Evolutionary conservation across 371 early-diverging fungal species (phyloP), one percentile per base, ranked within the genome.

Genomic region (Blastocladiella emersonii): DNA sequence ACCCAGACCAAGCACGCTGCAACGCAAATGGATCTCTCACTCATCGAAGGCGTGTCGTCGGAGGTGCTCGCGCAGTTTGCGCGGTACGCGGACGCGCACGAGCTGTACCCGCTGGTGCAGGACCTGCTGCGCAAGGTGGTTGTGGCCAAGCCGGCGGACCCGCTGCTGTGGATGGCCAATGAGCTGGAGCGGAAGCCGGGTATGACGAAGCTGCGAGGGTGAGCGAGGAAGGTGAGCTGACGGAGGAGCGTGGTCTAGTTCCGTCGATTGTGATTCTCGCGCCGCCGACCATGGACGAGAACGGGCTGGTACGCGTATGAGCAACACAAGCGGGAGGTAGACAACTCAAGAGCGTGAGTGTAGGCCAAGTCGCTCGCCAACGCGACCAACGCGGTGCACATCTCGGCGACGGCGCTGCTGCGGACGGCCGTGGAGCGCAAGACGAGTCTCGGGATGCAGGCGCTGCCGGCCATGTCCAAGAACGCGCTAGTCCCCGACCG

Each of bases 11-110:
- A n/a, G n/a, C n/a, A n/a, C n/a, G n/a, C n/a, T n/a, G n/a, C n/a
- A n/a, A n/a, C n/a, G n/a, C n/a, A n/a, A n/a, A n/a, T n/a, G n/a
- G n/a, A n/a, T n/a, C n/a, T n/a, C n/a, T n/a, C n/a, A n/a, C n/a
- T n/a, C n/a, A n/a, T n/a, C n/a, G n/a, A n/a, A n/a, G n/a, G n/a
- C n/a, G n/a, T n/a, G n/a, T n/a, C n/a, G n/a, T n/a, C n/a, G n/a
- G n/a, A n/a, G n/a, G n/a, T n/a, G n/a, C n/a, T n/a, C n/a, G n/a
- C n/a, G n/a, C n/a, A n/a, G n/a, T 71, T 75, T 30, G 75, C 74
- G 7, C 62, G 61, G 12, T 77, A 77, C 57, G 78, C 75, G 12
- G 78, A 77, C 61, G 60, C 66, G 49, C 78, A 77, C 61, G 73
- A 72, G 65, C 68, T 77, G 27, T 77, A 70, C 60, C 72, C 71